Base-by-base conservation (phyloP, 139 green algal species). In the Tetradesmus obliquus region DNA sequence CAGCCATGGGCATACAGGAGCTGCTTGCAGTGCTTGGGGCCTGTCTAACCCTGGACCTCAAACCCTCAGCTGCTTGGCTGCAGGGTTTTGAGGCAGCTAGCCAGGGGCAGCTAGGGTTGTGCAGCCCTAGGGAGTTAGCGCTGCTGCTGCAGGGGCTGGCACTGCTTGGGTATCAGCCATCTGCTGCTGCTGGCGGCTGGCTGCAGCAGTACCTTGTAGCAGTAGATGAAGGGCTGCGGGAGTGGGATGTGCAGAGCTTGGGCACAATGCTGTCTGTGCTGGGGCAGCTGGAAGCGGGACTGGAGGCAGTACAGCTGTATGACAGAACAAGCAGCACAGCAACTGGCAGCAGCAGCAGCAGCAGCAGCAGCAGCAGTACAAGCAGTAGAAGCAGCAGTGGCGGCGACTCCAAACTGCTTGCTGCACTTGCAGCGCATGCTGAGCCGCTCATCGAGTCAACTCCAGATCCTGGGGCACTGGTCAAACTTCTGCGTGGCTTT, bases 271-370 rank as follows among this genome's bases (percentile, higher is more conserved):
- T 88, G n/a, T n/a, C 54, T 45, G n/a, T 57, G 15, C 57, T 88
- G 8, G 83, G 83, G 57, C 57, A 88, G 20, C 55, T 76, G 10
- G 20, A 66, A 24, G 57, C 57, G 1, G 57, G 83, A 12, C 2
- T 32, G n/a, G 83, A 54, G n/a, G 57, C 83, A 45, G 19, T 88
- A 62, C 57, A 79, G 55, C n/a, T 19, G n/a, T 62, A 79, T 58
- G 57, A 79, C 57, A 88, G 57, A 8, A 76, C 66, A 24, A 24
- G 66, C 66, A 76, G 66, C n/a, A 76, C 66, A 76, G 5, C 2
- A 10, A 7, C 66, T 71, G 60, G 60, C 83, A 88, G 83, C 83
- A 79, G 57, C 83, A 88, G 83, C 83, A 88, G 83, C 32, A 88
- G 83, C 83, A 87, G 53, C n/a, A 5, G 82, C 54, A 24, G 15